A percentile compares a stretch with the other conserved stretches of the same genome.
These are phyloP conservation scores for Euphorbia pulcherrima DNA, from an alignment of 345 rosid species.

Conservation along the genomic window DNA sequence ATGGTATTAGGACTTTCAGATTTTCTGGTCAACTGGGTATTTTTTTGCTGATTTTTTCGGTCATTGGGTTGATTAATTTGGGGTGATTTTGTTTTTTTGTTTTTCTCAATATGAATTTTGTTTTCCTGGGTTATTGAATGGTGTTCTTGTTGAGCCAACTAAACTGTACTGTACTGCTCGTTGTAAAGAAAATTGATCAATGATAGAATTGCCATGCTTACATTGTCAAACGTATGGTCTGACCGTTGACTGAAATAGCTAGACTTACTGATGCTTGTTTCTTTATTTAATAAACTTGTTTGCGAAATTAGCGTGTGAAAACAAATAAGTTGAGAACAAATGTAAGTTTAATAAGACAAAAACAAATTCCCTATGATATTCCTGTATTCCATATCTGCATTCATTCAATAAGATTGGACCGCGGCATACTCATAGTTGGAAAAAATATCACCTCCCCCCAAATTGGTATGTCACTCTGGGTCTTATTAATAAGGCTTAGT, in stretches of 20 bases:
- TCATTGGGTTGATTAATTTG: constrained; percentile 24
- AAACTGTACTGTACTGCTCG: not conserved
- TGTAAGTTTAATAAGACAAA: no score
- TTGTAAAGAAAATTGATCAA: not conserved
- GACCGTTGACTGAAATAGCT: no score
- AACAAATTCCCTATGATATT: no score
- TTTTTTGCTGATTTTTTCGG: constrained; percentile 15
- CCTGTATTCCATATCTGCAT: no score
- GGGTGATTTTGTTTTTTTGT: constrained; percentile 9
- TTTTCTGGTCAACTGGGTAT: constrained; percentile 9
- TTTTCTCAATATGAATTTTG: not conserved
- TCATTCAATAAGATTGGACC: not conserved
- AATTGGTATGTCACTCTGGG: no score
- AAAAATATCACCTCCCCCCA: no score
- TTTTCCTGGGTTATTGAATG: not conserved
- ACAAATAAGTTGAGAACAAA: no score
- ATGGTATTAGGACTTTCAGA: constrained; percentile 21
- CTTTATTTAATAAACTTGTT: no score
- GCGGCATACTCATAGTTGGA: no score
- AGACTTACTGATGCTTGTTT: no score
- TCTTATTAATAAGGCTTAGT: no score
- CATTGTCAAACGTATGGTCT: not conserved
- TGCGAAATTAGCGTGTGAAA: no score
- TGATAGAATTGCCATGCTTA: not conserved
- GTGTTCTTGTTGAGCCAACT: not conserved